Conservation (phyloP, 192 early-diverging fungal genomes). For the Podila epicladia region DNA sequence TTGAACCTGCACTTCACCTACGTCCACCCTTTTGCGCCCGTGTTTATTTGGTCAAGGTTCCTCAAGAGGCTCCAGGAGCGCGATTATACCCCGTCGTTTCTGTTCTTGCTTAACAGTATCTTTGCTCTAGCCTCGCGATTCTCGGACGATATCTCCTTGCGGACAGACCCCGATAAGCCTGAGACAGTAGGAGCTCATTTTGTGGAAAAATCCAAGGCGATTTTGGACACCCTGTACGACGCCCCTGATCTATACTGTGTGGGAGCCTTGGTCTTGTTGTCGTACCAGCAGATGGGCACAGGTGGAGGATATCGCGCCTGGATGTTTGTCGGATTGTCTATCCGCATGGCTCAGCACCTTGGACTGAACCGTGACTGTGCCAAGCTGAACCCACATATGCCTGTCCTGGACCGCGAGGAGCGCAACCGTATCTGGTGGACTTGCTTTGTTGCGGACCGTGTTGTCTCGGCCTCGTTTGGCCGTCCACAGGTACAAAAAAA, state of each 20-base stretch:
- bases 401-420: constrained; percentile 56
- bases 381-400: constrained; percentile 56
- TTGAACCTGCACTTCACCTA: constrained; percentile 73
- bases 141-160: constrained; percentile 53
- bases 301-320: constrained; percentile 62
- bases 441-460: constrained; percentile 80
- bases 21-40: constrained; percentile 74
- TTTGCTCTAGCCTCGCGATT: constrained; percentile 61
- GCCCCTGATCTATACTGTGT: constrained; percentile 40
- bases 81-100: constrained; percentile 52
- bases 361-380: constrained; percentile 74
- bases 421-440: constrained; percentile 82
- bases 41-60: constrained; percentile 68
- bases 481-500: constrained; percentile 42
- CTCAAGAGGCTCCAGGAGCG: constrained; percentile 46
- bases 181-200: constrained; percentile 65
- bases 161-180: constrained; percentile 49
- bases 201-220: constrained; percentile 66
- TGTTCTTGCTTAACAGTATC: constrained; percentile 64
- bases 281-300: constrained; percentile 47
- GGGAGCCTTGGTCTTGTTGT: constrained; percentile 29
- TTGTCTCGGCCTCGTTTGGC: constrained; percentile 50
- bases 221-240: constrained; percentile 32
- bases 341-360: constrained; percentile 77
- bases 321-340: constrained; percentile 60